These are phyloP conservation scores for Talaromyces sp. DNA, from an alignment of 2,329 filamentous ascomycete species.

Conservation along the genomic window DNA sequence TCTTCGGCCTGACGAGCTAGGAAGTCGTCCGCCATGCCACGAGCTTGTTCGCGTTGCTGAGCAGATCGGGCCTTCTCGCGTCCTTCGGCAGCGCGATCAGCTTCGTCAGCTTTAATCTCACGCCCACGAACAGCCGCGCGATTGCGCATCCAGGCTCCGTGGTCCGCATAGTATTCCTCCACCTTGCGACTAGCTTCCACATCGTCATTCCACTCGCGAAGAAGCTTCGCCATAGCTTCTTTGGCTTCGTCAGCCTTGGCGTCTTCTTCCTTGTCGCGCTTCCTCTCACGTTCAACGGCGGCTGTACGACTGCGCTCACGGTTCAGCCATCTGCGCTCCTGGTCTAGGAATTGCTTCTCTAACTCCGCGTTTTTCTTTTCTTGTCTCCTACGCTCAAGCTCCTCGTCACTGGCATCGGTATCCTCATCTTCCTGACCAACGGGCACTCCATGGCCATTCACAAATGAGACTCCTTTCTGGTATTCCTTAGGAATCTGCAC, in stretches of 20 bases:
- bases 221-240: conserved; percentile 66
- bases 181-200: conserved; percentile 68
- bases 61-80: conserved; percentile 68
- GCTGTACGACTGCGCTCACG: conserved; percentile 79
- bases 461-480: conserved; percentile 75
- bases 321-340: conserved; percentile 86
- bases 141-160: conserved; percentile 78
- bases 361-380: conserved; percentile 70
- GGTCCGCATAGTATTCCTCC: conserved; percentile 84
- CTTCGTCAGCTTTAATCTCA: conserved; percentile 75
- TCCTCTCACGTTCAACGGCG: conserved; percentile 79
- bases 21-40: conserved; percentile 86
- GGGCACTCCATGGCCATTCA: conserved; percentile 68
- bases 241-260: conserved; percentile 61
- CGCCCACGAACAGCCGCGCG: conserved; percentile 68
- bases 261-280: conserved; percentile 72
- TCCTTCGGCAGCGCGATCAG: conserved; percentile 74
- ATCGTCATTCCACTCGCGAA: conserved; percentile 87
- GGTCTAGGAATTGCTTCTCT: conserved; percentile 77
- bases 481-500: conserved; percentile 66
- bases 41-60: conserved; percentile 71
- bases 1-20: conserved; percentile 79
- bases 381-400: conserved; percentile 70
- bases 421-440: conserved; percentile 76
- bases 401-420: conserved; percentile 80